These are phyloP conservation scores for Pyrenophora seminiperda DNA, from an alignment of 2,329 filamentous ascomycete genomes.

Conservation along the genomic window DNA sequence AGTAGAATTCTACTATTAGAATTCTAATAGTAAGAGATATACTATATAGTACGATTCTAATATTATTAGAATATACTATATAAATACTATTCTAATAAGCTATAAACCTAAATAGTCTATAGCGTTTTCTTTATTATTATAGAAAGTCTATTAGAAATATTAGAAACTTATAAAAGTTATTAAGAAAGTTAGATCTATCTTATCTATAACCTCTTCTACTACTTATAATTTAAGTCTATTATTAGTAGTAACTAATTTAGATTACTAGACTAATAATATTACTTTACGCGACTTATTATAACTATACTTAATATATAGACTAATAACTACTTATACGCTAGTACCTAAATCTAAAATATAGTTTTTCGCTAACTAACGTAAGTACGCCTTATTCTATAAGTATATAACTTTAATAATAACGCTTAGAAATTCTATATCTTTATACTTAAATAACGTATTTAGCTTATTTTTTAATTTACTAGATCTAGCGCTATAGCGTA, in stretches of 20 bases:
- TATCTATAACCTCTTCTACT: too few species aligned
- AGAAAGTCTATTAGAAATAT: conserved; percentile 25
- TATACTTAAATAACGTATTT: conserved; percentile 29
- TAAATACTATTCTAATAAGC: too few species aligned
- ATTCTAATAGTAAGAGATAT: too few species aligned
- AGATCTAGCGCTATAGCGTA: conserved; percentile 12
- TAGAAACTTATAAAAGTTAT: neutral
- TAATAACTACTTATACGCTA: conserved; percentile 19
- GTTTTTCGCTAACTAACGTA: conserved; percentile 22
- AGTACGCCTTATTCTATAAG: conserved; percentile 18
- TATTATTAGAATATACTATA: too few species aligned
- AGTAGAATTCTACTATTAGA: too few species aligned
- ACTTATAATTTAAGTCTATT: conserved; percentile 14
- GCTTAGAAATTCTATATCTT: conserved; percentile 26
- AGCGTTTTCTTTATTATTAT: conserved; percentile 24
- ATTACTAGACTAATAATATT: conserved; percentile 14
- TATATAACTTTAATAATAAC: conserved; percentile 28
- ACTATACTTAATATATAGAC: conserved; percentile 26
- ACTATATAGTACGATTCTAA: too few species aligned
- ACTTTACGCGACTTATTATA: too few species aligned
- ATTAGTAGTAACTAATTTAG: conserved; percentile 4
- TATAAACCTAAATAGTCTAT: too few species aligned
- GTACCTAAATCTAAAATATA: conserved; percentile 27
- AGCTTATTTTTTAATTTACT: conserved; percentile 28
- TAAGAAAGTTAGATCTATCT: too few species aligned